phyloP scores from a whole-genome alignment of 1,284 basidiomycete species.

The Trichosporon faecale region DNA sequence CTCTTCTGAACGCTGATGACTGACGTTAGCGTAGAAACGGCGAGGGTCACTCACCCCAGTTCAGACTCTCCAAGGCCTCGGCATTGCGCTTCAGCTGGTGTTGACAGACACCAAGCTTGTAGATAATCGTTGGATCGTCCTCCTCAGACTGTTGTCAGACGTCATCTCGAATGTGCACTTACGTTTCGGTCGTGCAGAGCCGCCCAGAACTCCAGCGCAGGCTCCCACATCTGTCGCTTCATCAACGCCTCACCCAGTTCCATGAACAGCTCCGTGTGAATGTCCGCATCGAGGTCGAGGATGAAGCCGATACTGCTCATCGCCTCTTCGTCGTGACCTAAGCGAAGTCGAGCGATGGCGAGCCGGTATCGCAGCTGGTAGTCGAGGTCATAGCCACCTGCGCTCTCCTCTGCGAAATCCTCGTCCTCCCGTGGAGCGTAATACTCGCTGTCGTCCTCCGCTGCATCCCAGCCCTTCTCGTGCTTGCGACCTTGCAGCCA shows the following conservation, averaged over 20 bases:
- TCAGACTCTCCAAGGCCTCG: conserved; percentile 76
- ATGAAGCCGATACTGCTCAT: conserved; percentile 70
- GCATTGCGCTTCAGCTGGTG: conserved; percentile 68
- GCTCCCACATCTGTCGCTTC: conserved; percentile 66
- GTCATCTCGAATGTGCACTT: not conserved
- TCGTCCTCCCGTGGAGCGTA: conserved; percentile 55
- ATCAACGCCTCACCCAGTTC: conserved; percentile 84
- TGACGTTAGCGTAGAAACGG: conserved; percentile 39
- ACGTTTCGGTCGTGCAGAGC: conserved; percentile 62
- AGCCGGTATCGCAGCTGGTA: conserved; percentile 80
- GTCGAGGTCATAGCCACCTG: conserved; percentile 61
- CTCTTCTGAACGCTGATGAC: conserved; percentile 70
- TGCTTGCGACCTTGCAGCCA: conserved; percentile 83
- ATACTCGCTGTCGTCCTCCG: conserved; percentile 84
- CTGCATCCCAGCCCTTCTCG: conserved; percentile 71
- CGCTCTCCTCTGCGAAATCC: conserved; percentile 36
- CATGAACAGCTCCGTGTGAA: conserved; percentile 72
- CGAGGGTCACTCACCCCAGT: conserved; percentile 61
- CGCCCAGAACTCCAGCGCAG: conserved; percentile 75
- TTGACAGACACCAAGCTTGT: conserved; percentile 66
- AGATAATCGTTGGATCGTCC: conserved; percentile 33
- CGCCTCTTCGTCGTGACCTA: conserved; percentile 76
- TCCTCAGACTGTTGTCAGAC: conserved; percentile 17
- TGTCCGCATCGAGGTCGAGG: conserved; percentile 65
- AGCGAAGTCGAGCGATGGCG: conserved; percentile 75